A percentile compares a stretch with the other conserved stretches of the same genome.
Conservation (phyloP, 768 basidiomycete genomes). For the Xerocomellus dryophilus region DNA sequence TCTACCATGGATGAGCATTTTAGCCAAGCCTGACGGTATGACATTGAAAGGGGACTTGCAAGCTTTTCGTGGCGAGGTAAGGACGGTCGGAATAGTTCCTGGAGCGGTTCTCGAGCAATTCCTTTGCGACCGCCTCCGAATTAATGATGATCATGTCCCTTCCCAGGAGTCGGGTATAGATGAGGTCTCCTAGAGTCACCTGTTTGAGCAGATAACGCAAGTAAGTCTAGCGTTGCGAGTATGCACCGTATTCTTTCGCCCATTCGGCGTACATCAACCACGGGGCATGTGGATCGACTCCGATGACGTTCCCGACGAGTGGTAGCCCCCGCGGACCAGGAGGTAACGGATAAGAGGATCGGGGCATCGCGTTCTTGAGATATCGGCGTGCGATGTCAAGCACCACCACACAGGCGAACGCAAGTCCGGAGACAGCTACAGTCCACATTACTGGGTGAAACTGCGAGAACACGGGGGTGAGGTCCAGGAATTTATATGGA, state of each 20-base stretch:
- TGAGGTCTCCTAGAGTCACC: slow-evolving; percentile 37
- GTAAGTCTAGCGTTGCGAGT: not conserved
- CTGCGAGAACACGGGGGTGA: not conserved
- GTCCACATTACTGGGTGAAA: slow-evolving; percentile 6
- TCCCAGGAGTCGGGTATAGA: slow-evolving; percentile 47
- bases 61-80: slow-evolving; percentile 13
- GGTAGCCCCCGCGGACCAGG: slow-evolving; percentile 40
- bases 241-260: slow-evolving; percentile 38
- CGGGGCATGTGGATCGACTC: slow-evolving; percentile 30
- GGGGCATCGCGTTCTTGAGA: not conserved
- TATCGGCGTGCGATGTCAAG: slow-evolving; percentile 8
- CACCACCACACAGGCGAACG: slow-evolving; percentile 5
- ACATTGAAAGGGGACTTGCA: slow-evolving; percentile 1
- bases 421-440: not conserved
- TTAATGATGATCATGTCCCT: slow-evolving; percentile 47
- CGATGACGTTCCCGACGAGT: slow-evolving; percentile 37
- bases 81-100: slow-evolving; percentile 53
- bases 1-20: slow-evolving; percentile 2
- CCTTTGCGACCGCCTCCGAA: slow-evolving; percentile 39
- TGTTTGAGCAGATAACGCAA: not conserved
- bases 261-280: slow-evolving; percentile 41
- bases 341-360: slow-evolving; percentile 23
- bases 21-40: not conserved
- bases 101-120: slow-evolving; percentile 48
- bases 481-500: not conserved